A percentile compares a stretch with the other conserved stretches of the same genome.
phyloP scores from a whole-genome alignment of 208 protist genomes.

The Naegleria fowleri region DNA sequence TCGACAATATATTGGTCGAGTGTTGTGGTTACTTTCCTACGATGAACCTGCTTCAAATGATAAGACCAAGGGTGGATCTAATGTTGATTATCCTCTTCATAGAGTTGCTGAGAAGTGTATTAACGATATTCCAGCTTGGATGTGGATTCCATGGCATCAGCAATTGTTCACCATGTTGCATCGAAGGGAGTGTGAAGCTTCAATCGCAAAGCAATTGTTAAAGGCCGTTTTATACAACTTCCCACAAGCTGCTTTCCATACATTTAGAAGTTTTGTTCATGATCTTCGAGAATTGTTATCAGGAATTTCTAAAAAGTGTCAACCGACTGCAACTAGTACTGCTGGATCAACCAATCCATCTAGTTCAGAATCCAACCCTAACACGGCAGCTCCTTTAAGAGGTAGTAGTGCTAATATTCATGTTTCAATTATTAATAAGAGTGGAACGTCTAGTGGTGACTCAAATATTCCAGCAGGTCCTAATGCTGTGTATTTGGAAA shows the following conservation, averaged over 20 bases:
- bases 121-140: slow-evolving; percentile 28
- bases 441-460: background rate
- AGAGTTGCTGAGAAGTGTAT: slow-evolving; percentile 8
- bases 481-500: background rate
- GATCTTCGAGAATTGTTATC: slow-evolving; percentile 12
- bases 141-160: slow-evolving; percentile 27
- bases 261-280: background rate
- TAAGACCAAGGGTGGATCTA: background rate
- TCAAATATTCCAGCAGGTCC: background rate
- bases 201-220: slow-evolving; percentile 6
- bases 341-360: background rate
- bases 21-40: slow-evolving; percentile 14
- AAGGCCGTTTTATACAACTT: background rate
- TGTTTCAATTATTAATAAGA: background rate
- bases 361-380: background rate
- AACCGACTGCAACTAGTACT: background rate
- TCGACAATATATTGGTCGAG: background rate
- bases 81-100: background rate
- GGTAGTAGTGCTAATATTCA: background rate
- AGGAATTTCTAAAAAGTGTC: background rate
- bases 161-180: slow-evolving; percentile 7
- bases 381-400: background rate
- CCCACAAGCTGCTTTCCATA: background rate
- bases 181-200: background rate
- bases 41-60: background rate